Conservation (phyloP, 306 rosid species). For the Vicia sativa region DNA sequence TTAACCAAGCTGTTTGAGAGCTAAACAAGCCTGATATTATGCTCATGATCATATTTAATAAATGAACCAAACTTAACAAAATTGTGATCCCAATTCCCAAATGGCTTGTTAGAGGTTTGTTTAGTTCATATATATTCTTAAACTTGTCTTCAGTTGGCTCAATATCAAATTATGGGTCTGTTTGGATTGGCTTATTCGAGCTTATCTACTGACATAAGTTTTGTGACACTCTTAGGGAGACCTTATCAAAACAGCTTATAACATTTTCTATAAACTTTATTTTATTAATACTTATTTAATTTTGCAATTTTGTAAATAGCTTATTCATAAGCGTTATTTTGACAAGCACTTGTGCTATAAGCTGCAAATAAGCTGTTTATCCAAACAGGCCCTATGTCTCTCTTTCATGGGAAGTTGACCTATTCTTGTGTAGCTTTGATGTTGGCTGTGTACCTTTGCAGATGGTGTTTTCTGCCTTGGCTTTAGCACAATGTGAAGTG, state of each 20-base stretch:
- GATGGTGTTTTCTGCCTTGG: slow-evolving; percentile 99
- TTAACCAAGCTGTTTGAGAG: slow-evolving; percentile 27
- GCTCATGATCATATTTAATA: slow-evolving; percentile 4
- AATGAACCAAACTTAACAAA: slow-evolving; percentile 12
- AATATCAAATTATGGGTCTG: neutral
- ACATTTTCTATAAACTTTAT: too few species aligned
- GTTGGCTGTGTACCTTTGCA: slow-evolving; percentile 38
- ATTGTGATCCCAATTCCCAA: slow-evolving; percentile 13
- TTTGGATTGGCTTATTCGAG: too few species aligned
- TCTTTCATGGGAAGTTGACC: slow-evolving; percentile 13
- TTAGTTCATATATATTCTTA: slow-evolving; percentile 18
- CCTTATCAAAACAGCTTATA: too few species aligned
- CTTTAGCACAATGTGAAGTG: slow-evolving; percentile 96
- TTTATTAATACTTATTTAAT: too few species aligned
- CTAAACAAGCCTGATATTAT: slow-evolving; percentile 1
- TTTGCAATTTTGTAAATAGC: too few species aligned
- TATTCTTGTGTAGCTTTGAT: slow-evolving; percentile 4
- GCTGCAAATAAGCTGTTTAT: too few species aligned
- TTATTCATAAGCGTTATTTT: too few species aligned
- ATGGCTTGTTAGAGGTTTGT: slow-evolving; percentile 10
- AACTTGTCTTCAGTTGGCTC: slow-evolving; percentile 16
- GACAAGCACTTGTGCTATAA: too few species aligned
- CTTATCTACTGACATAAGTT: too few species aligned
- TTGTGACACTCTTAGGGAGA: too few species aligned
- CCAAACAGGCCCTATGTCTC: neutral